Percentiles rank a stretch among this genome's conserved stretches.
Conservation (phyloP, 1,284 basidiomycete genomes). For the Cerioporus squamosus region DNA sequence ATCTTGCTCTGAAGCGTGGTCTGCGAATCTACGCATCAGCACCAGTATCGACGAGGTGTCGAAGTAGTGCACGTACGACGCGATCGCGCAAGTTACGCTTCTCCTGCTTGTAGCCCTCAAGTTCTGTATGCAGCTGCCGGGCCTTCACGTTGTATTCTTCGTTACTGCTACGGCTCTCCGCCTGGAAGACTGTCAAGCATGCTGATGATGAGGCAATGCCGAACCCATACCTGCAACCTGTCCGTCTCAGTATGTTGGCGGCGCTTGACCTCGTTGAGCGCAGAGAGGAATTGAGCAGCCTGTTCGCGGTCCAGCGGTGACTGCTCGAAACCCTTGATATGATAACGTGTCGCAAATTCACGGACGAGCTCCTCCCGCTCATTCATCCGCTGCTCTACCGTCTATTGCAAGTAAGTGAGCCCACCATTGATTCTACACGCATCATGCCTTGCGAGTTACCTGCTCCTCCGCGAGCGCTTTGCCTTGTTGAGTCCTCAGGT, state of each 20-base stretch:
- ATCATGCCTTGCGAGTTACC: slow-evolving; percentile 40
- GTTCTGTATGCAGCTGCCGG: slow-evolving; percentile 54
- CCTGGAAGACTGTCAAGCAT: slow-evolving; percentile 28
- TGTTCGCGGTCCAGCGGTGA: slow-evolving; percentile 68
- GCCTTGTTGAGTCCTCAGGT: slow-evolving; percentile 63
- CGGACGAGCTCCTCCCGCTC: slow-evolving; percentile 80
- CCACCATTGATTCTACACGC: too few relatives aligned
- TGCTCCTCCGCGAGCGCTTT: slow-evolving; percentile 67
- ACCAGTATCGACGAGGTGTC: too few relatives aligned
- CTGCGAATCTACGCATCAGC: slow-evolving; percentile 10
- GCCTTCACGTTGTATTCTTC: slow-evolving; percentile 65
- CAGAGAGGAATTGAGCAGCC: slow-evolving; percentile 70
- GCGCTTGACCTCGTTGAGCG: slow-evolving; percentile 61
- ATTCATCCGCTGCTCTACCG: slow-evolving; percentile 73
- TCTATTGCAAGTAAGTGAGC: slow-evolving; percentile 43
- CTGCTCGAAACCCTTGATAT: slow-evolving; percentile 76
- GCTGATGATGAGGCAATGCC: neutral
- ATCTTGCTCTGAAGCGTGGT: slow-evolving; percentile 24
- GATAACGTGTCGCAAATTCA: slow-evolving; percentile 69
- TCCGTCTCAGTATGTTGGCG: slow-evolving; percentile 61
- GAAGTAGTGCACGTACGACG: slow-evolving; percentile 51
- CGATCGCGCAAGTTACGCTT: slow-evolving; percentile 59
- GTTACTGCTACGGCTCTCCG: slow-evolving; percentile 53
- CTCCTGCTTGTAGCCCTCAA: slow-evolving; percentile 57
- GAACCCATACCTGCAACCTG: slow-evolving; percentile 56